Evolutionary conservation across 2,329 filamentous ascomycete genomes (phyloP).

Genomic region (Penicillium sp.): DNA sequence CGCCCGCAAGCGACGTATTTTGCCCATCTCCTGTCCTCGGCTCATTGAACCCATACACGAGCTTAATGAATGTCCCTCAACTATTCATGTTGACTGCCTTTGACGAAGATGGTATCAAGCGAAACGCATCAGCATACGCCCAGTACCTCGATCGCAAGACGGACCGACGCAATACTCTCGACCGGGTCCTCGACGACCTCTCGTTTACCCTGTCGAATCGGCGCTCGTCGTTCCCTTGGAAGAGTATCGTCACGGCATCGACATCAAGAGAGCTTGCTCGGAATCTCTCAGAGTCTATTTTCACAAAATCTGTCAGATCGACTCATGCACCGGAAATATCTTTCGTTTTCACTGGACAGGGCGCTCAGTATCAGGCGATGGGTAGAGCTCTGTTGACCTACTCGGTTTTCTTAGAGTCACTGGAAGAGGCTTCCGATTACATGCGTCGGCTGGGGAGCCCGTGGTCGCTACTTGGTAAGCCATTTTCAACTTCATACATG

Average conservation of each 20-base stretch:
- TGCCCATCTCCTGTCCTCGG: conserved; percentile 6
- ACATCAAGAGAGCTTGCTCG: conserved; percentile 13
- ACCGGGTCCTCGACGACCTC: conserved; percentile 17
- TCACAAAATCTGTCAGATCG: conserved; percentile 8
- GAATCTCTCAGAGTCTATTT: conserved; percentile 15
- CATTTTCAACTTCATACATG: not conserved
- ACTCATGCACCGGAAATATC: conserved; percentile 15
- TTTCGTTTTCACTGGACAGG: conserved; percentile 41
- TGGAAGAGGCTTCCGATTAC: conserved; percentile 24
- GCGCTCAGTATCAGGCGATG: conserved; percentile 37
- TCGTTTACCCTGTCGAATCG: conserved; percentile 23
- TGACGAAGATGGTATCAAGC: conserved; percentile 24
- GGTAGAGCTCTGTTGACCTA: conserved; percentile 29
- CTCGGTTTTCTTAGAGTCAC: conserved; percentile 17
- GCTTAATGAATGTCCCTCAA: conserved; percentile 4
- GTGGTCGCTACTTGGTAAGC: conserved; percentile 22
- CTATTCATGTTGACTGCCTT: conserved; percentile 20
- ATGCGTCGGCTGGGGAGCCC: conserved; percentile 23
- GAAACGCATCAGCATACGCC: conserved; percentile 14
- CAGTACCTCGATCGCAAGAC: conserved; percentile 13
- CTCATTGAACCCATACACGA: not conserved
- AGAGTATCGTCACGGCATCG: conserved; percentile 15
- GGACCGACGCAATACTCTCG: not conserved
- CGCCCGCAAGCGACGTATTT: conserved; percentile 10
- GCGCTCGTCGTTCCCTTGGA: conserved; percentile 16